These are phyloP conservation scores for Ganoderma sinense DNA, from an alignment of 1,284 basidiomycete species.

Conservation along the genomic window DNA sequence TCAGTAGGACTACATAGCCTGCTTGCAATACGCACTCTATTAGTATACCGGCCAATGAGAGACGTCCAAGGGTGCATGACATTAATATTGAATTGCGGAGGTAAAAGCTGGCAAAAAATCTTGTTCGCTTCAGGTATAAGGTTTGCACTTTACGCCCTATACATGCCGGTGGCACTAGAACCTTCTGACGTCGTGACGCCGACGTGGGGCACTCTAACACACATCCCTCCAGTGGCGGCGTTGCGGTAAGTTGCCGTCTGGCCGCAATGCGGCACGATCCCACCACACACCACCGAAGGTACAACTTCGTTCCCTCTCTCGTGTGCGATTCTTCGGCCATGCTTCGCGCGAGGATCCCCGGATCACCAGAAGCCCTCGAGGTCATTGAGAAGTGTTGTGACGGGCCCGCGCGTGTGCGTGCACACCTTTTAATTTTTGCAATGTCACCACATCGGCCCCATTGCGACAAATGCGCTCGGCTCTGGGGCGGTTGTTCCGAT, in stretches of 20 bases:
- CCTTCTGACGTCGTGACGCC: not conserved
- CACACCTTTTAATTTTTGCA: slow-evolving; percentile 1
- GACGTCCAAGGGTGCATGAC: not conserved
- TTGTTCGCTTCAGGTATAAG: not conserved
- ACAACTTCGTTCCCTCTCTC: not conserved
- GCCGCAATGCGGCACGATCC: not conserved
- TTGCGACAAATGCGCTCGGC: slow-evolving; percentile 7
- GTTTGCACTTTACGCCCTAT: not conserved
- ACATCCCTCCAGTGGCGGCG: not conserved
- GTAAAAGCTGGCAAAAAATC: not conserved
- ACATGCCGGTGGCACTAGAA: not conserved
- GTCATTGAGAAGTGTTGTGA: not conserved
- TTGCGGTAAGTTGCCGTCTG: not conserved
- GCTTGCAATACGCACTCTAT: not conserved
- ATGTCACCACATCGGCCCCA: not conserved
- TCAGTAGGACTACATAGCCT: not conserved
- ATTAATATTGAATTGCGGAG: not conserved
- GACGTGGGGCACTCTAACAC: not conserved
- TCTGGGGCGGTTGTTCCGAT: not conserved
- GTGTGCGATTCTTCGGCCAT: not conserved
- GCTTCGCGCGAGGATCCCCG: not conserved
- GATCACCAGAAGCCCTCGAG: not conserved
- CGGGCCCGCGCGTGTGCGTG: not conserved
- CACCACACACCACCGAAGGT: not conserved
- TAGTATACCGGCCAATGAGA: not conserved